Evolutionary conservation across 306 rosid species (phyloP), one percentile per base, ranked within the genome.

Genomic region (Mimosa bimucronata): DNA sequence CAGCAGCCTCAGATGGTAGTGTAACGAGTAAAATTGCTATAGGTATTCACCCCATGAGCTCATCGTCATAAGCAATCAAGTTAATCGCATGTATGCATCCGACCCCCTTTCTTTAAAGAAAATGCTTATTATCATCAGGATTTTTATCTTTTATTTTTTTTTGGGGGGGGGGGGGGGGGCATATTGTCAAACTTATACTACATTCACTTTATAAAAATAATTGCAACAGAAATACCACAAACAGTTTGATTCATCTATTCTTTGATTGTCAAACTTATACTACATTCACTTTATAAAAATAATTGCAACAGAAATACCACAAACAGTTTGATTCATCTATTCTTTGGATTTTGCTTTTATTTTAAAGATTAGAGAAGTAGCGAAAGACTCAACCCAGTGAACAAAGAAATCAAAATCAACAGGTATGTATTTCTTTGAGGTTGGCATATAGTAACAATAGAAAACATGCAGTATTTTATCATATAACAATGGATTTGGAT

Each of bases 1-100:
- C 71, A 73, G 60, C 21, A 45, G 58, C 19, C 50, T 70, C 68
- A 45, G 50, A 69, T 30, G 30, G 66, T 70, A 71, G 46, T 8
- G 69, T 77, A 65, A 71, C 38, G 73, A 23, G 65, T 5, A 25
- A 58, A 58, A 23, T 58, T 23, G 30, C 65, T 10, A 58, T 12
- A 26, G 23, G 34, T 16, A 58, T 58, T 1, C 18, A 25, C 23
- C 34, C 19, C 18, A 25, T 60, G 34, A 60, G 30, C 28, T 25
- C 11, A 34, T 34, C 5, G n/a, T n/a, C n/a, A n/a, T n/a, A n/a
- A n/a, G n/a, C n/a, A n/a, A n/a, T n/a, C n/a, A n/a, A n/a, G n/a
- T n/a, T n/a, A n/a, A n/a, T n/a, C n/a, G n/a, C n/a, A n/a, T n/a
- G n/a, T n/a, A n/a, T n/a, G n/a, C n/a, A n/a, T n/a, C n/a, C n/a